Evolutionary conservation across 2,329 filamentous ascomycete genomes (phyloP), one percentile per base, ranked within the genome.

Genomic region (Talaromyces sp.): DNA sequence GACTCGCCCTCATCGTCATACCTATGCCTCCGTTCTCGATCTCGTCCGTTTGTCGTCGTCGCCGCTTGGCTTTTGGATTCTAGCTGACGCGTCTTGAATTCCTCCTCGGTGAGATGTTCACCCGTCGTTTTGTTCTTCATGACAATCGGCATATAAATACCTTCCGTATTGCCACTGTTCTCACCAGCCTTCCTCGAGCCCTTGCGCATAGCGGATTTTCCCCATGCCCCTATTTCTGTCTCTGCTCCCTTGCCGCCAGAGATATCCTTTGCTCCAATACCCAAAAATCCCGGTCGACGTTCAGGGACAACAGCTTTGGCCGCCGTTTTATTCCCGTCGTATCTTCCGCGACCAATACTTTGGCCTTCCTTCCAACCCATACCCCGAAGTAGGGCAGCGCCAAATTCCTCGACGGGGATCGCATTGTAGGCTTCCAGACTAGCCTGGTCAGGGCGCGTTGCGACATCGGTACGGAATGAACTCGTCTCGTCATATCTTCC

Each of bases 331-430:
- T 74, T 66, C 11, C 75, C 74, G 28, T 75, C 75, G 59, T 83
- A 79, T 27, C 82, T 79, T 59, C 86, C 84, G 64, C 70, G 74
- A 77, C 88, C 80, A 57, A 86, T 80, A 44, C 79, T 77, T 64
- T 85, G 81, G 19, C 82, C 86, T 65, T 87, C 85, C 70, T 97
- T 92, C 93, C 93, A 97, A 9, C 95, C 95, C 90, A 98, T 97
- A 10, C 93, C 92, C 33, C 93, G 87, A 39, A 99, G 82, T 65
- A 98, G 82, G 0, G 93, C 92, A 19, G 92, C 90, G 8, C 95
- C 95, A 66, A 98, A 99, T 68, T 97, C 92, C 67, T 97, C 93
- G 17, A 98, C 92, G 0, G 95, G 93, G 64, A 96, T 89, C 13
- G 89, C 87, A 62, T 90, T 88, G 77, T 98, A 98, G 69, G 95